Percentiles rank a stretch among this genome's conserved stretches.
Conservation (phyloP, 257 asterid species). For the Cinchona pubescens region DNA sequence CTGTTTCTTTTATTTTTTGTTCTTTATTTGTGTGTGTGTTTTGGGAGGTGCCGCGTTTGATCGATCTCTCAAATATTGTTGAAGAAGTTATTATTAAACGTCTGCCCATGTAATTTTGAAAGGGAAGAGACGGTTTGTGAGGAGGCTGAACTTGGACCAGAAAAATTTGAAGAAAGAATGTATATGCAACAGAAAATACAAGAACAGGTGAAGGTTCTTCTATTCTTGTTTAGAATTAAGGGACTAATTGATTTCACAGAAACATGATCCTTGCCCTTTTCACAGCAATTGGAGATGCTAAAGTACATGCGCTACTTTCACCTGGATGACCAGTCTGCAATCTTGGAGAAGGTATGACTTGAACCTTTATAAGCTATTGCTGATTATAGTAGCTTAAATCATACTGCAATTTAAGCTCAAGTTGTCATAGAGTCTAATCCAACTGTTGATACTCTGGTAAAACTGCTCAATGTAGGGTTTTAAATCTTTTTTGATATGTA, state of each 20-base stretch:
- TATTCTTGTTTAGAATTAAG: constrained; percentile 3
- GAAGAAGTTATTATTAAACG: not conserved
- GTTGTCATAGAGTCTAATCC: not conserved
- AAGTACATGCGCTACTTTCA: constrained; percentile 66
- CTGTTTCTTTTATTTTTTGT: no score
- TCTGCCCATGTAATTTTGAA: constrained; percentile 23
- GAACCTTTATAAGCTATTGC: not conserved
- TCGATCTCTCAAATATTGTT: not conserved
- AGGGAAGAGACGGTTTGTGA: constrained; percentile 96
- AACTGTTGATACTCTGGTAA: no score
- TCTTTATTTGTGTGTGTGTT: no score
- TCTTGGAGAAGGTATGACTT: constrained; percentile 67
- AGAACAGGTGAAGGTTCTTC: constrained; percentile 47
- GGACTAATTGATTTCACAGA: not conserved
- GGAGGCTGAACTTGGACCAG: constrained; percentile 90
- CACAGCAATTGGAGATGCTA: constrained; percentile 88
- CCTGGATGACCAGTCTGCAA: constrained; percentile 71
- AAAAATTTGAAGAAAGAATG: constrained; percentile 54
- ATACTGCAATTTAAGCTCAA: not conserved
- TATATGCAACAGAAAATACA: constrained; percentile 53
- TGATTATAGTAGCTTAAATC: not conserved
- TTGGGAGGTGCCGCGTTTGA: no score
- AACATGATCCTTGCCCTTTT: constrained; percentile 13
- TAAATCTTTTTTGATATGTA: not conserved
- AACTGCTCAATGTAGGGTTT: not conserved